Base-by-base conservation (phyloP, 169 alveolate genomes). In the Cyclospora cayetanensis region DNA sequence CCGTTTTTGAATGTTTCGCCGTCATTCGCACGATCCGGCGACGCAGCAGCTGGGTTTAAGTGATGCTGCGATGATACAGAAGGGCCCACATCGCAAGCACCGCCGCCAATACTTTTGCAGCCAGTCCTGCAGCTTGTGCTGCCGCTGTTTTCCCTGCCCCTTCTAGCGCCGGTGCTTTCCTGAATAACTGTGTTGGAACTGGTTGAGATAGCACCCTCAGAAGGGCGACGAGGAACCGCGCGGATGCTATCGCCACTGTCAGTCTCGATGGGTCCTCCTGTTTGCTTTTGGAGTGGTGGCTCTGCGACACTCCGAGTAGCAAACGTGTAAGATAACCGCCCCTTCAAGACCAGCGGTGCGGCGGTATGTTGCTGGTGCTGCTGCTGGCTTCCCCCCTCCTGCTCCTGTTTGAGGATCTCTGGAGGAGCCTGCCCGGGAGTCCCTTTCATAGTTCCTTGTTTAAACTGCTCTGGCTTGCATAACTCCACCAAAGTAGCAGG, bases 271-370 rank as follows among this genome's bases (percentile, higher is more conserved):
- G 25, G 55, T n/a, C 2, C 84, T 22, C 35, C 42, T 1, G 27
- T 5, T 60, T 41, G 25, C 37, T 60, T 39, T 60, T 41, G 65
- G 25, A 1, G 35, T n/a, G 37, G 60, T 43, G 39, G 42, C 11
- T 50, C 63, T 1, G 29, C 84, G 11, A 22, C 65, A 41, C 65
- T 74, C 60, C 84, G 84, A 5, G 84, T 74, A 50, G 84, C 84
- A 74, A 74, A 74, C 25, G 84, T 11, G 84, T 74, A 74, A 25
- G 39, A 60, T 35, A 74, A 53, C 42, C 84, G 84, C 0, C 84
- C 84, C 20, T n/a, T 42, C 1, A 74, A n/a, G 55, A 74, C 84
- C 84, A 74, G 35, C 25, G 84, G 84, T 35, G 53, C n/a, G 65
- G 60, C 39, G 1, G 63, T 41, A 1, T n/a, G 37, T 15, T 53